These are phyloP conservation scores for Calonectria multiphialidica DNA, from an alignment of 2,329 filamentous ascomycete species.

Conservation along the genomic window DNA sequence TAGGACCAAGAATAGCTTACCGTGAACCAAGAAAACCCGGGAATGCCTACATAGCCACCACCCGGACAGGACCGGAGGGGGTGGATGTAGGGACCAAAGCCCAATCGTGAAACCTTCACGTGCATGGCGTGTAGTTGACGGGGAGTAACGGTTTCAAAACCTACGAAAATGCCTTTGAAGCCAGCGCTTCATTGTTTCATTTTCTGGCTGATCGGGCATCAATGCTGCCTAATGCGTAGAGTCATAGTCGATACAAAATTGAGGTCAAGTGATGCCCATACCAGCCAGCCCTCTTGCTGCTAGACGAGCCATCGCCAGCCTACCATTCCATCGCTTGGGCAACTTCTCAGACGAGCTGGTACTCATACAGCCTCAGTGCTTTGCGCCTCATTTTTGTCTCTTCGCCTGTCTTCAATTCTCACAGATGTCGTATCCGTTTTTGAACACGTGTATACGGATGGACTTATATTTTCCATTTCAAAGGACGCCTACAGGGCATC, in stretches of 20 bases:
- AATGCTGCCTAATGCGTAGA: not conserved
- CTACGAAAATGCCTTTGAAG: not conserved
- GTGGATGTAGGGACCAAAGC: not conserved
- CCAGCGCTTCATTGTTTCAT: not conserved
- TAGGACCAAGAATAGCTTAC: not conserved
- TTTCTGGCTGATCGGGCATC: not conserved
- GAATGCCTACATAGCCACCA: not conserved
- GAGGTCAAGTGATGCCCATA: not conserved
- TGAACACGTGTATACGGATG: too few relatives aligned
- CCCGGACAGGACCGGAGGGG: not conserved
- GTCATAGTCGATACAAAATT: not conserved
- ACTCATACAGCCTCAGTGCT: too few relatives aligned
- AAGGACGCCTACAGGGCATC: too few relatives aligned
- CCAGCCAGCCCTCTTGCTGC: too few relatives aligned
- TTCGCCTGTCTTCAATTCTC: too few relatives aligned
- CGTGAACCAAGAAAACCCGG: not conserved
- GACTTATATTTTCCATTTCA: too few relatives aligned
- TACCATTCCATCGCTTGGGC: too few relatives aligned
- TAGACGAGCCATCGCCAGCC: too few relatives aligned
- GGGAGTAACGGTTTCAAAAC: too few relatives aligned
- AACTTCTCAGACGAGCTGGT: too few relatives aligned
- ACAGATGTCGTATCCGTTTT: too few relatives aligned
- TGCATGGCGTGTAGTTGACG: not conserved
- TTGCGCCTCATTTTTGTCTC: too few relatives aligned
- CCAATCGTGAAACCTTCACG: not conserved